A percentile compares a stretch with the other conserved stretches of the same genome.
Evolutionary conservation across 805 yeast genomes (phyloP).

Genomic region (Pichia eremophila): DNA sequence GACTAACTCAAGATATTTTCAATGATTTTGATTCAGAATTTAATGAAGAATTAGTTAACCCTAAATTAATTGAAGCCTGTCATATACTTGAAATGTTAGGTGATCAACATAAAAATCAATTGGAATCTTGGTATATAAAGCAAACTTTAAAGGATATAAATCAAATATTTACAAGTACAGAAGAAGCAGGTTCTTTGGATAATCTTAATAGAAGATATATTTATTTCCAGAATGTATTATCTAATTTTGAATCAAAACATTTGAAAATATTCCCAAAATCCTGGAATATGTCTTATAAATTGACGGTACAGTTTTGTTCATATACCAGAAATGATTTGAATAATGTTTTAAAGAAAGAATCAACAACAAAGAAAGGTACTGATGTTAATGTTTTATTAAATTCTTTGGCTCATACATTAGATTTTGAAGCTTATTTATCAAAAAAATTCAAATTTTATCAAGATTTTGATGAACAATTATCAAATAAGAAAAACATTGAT

Average conservation of each 20-base stretch:
- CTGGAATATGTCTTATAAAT: slow-evolving; percentile 62
- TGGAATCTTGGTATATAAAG: slow-evolving; percentile 66
- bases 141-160: slow-evolving; percentile 64
- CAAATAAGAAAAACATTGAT: slow-evolving; percentile 18
- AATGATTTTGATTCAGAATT: slow-evolving; percentile 56
- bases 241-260: slow-evolving; percentile 43
- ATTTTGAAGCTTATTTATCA: slow-evolving; percentile 70
- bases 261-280: slow-evolving; percentile 49
- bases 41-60: slow-evolving; percentile 27
- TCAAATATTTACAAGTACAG: slow-evolving; percentile 64
- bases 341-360: slow-evolving; percentile 35
- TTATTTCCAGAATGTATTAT: slow-evolving; percentile 65
- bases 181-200: slow-evolving; percentile 93
- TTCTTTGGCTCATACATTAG: slow-evolving; percentile 67
- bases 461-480: slow-evolving; percentile 25
- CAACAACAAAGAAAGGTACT: slow-evolving; percentile 23
- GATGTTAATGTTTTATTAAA: slow-evolving; percentile 59
- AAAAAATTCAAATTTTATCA: slow-evolving; percentile 43
- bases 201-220: slow-evolving; percentile 75
- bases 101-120: slow-evolving; percentile 42
- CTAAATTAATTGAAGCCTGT: slow-evolving; percentile 54
- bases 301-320: slow-evolving; percentile 56
- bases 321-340: slow-evolving; percentile 61
- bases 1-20: slow-evolving; percentile 59
- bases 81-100: slow-evolving; percentile 59